These are phyloP conservation scores for Epicoccum sorghinum DNA, from an alignment of 2,329 filamentous ascomycete genomes.

Conservation along the genomic window DNA sequence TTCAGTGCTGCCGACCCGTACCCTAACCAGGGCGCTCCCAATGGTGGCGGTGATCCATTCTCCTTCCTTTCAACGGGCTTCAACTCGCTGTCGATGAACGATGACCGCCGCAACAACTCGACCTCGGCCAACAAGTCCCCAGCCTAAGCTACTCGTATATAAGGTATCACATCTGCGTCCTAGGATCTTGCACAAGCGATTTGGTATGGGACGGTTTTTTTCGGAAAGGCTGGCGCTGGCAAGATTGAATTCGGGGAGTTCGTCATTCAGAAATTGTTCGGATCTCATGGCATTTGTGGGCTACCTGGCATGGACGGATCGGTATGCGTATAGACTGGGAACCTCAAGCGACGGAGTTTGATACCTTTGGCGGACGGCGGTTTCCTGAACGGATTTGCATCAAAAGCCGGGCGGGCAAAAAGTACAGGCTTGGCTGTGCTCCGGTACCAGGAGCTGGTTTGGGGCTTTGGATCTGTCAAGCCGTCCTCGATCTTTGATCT, in stretches of 20 bases:
- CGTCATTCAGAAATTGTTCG: slow-evolving; percentile 45
- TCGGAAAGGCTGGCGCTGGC: slow-evolving; percentile 44
- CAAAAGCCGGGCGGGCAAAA: slow-evolving; percentile 42
- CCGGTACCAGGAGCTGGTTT: slow-evolving; percentile 6
- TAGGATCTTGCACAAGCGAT: slow-evolving; percentile 42
- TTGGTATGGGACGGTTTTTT: slow-evolving; percentile 43
- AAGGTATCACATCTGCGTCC: slow-evolving; percentile 41
- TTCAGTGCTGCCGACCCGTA: slow-evolving; percentile 89
- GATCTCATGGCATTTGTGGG: slow-evolving; percentile 48
- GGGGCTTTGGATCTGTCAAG: slow-evolving; percentile 16
- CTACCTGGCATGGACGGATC: slow-evolving; percentile 41
- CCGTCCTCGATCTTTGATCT: slow-evolving; percentile 7
- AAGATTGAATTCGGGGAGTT: slow-evolving; percentile 47
- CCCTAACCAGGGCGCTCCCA: slow-evolving; percentile 72
- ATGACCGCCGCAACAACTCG: slow-evolving; percentile 55
- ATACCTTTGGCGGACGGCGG: slow-evolving; percentile 44
- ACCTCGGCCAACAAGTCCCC: slow-evolving; percentile 49
- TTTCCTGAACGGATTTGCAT: slow-evolving; percentile 41
- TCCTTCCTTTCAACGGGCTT: slow-evolving; percentile 79
- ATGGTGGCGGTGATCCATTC: slow-evolving; percentile 76
- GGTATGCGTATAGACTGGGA: slow-evolving; percentile 47
- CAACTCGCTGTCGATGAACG: slow-evolving; percentile 73
- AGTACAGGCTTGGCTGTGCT: slow-evolving; percentile 24
- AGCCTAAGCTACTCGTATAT: slow-evolving; percentile 45
- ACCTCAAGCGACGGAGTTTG: slow-evolving; percentile 46